A percentile compares a stretch with the other conserved stretches of the same genome.
phyloP scores from a whole-genome alignment of 805 yeast genomes.

The Barnettozyma pratensis region DNA sequence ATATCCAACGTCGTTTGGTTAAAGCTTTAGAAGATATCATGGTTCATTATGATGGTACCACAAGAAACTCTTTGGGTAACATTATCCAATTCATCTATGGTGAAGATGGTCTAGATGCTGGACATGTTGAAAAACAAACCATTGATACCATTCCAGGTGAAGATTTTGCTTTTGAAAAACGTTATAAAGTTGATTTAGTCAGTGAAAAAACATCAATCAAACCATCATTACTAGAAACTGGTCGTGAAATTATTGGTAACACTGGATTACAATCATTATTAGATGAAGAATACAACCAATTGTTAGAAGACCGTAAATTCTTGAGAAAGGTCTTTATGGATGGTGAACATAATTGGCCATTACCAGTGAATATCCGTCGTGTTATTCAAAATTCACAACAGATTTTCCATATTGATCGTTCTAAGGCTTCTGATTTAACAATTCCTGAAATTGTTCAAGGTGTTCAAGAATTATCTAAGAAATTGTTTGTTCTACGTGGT shows the following conservation, averaged over 20 bases:
- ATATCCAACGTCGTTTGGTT: slow-evolving; percentile 95
- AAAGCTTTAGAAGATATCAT: slow-evolving; percentile 95
- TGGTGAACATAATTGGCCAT: slow-evolving; percentile 96
- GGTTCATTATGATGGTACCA: slow-evolving; percentile 98
- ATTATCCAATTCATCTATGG: slow-evolving; percentile 95
- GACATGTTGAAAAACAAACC: slow-evolving; percentile 95
- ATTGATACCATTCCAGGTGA: slow-evolving; percentile 95
- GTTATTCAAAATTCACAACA: slow-evolving; percentile 96
- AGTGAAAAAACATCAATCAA: slow-evolving; percentile 57
- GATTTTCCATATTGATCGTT: slow-evolving; percentile 88
- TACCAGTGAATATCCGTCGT: slow-evolving; percentile 96
- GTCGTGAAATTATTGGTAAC: slow-evolving; percentile 87
- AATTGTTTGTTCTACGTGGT: slow-evolving; percentile 78
- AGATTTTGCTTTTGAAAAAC: slow-evolving; percentile 71
- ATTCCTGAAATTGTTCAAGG: slow-evolving; percentile 73
- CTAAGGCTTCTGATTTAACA: slow-evolving; percentile 85
- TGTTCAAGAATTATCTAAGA: slow-evolving; percentile 63
- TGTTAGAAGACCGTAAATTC: slow-evolving; percentile 69
- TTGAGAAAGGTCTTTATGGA: slow-evolving; percentile 82
- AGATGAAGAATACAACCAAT: slow-evolving; percentile 81
- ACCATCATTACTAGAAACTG: slow-evolving; percentile 78
- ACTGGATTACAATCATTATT: slow-evolving; percentile 72
- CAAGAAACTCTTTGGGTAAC: slow-evolving; percentile 96
- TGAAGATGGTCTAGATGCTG: slow-evolving; percentile 98
- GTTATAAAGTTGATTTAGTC: slow-evolving; percentile 84